These are phyloP conservation scores for Leucoagaricus sp. DNA, from an alignment of 1,284 basidiomycete genomes.

Conservation along the genomic window DNA sequence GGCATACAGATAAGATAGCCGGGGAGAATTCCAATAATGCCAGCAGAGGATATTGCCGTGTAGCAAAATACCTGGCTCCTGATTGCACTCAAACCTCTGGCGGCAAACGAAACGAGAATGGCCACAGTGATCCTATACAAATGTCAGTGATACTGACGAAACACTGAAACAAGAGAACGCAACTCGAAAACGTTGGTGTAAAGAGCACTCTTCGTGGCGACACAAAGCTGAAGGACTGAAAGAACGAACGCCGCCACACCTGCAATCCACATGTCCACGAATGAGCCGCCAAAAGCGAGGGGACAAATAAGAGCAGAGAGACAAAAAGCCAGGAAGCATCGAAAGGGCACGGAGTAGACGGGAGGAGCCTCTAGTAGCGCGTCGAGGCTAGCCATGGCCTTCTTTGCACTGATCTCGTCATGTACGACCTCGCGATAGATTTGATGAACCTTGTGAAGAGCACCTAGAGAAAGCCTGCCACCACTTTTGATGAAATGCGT, in stretches of 20 bases:
- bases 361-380: conserved; percentile 49
- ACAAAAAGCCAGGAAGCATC: conserved; percentile 68
- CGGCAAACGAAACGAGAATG: conserved; percentile 78
- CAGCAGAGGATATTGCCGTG: conserved; percentile 81
- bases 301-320: conserved; percentile 79
- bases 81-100: conserved; percentile 79
- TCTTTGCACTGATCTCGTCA: conserved; percentile 79
- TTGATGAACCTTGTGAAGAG: conserved; percentile 73
- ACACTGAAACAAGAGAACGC: conserved; percentile 31
- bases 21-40: conserved; percentile 81
- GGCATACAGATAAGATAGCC: conserved; percentile 79
- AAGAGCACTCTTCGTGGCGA: conserved; percentile 72
- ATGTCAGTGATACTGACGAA: neutral
- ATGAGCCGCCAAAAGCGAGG: conserved; percentile 82
- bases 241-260: conserved; percentile 68
- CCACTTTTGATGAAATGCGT: conserved; percentile 80
- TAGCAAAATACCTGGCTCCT: conserved; percentile 80
- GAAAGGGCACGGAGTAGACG: conserved; percentile 57
- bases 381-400: conserved; percentile 55
- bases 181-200: conserved; percentile 91
- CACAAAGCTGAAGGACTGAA: conserved; percentile 68
- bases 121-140: conserved; percentile 73
- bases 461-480: conserved; percentile 75
- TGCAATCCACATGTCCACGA: conserved; percentile 81
- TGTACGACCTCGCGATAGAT: conserved; percentile 82